Conservation (phyloP, 2,329 filamentous ascomycete genomes). For the Phaeosphaeriaceae sp. region DNA sequence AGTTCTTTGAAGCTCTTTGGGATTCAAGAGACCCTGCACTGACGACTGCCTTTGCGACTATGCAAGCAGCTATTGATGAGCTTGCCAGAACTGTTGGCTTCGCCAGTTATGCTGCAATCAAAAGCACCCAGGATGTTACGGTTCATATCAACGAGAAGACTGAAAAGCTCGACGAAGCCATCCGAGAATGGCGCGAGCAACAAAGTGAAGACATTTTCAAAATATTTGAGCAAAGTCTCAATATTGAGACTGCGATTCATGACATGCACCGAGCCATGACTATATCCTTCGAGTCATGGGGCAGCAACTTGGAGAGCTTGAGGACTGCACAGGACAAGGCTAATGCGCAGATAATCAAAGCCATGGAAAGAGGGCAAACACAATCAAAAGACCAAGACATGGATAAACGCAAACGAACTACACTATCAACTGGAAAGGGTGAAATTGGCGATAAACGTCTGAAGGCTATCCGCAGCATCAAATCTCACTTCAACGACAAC, state of each 20-base stretch:
- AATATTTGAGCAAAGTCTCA: background rate
- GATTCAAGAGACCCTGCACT: conserved; percentile 19
- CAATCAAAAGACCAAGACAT: background rate
- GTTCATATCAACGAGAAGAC: conserved; percentile 1
- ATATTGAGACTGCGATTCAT: background rate
- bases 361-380: background rate
- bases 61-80: conserved; percentile 20
- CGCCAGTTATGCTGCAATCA: conserved; percentile 11
- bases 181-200: background rate
- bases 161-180: background rate
- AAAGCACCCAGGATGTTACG: conserved; percentile 1
- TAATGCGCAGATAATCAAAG: background rate
- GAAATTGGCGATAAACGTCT: background rate
- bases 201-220: background rate
- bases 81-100: conserved; percentile 13
- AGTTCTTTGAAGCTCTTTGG: conserved; percentile 19
- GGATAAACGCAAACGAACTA: background rate
- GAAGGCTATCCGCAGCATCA: background rate
- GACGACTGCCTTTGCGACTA: conserved; percentile 10
- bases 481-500: background rate
- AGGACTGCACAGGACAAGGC: background rate
- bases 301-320: no score
- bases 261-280: background rate
- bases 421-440: background rate
- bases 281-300: no score